Base-by-base conservation (phyloP, 208 protist species). In the Balamuthia mandrillaris region DNA sequence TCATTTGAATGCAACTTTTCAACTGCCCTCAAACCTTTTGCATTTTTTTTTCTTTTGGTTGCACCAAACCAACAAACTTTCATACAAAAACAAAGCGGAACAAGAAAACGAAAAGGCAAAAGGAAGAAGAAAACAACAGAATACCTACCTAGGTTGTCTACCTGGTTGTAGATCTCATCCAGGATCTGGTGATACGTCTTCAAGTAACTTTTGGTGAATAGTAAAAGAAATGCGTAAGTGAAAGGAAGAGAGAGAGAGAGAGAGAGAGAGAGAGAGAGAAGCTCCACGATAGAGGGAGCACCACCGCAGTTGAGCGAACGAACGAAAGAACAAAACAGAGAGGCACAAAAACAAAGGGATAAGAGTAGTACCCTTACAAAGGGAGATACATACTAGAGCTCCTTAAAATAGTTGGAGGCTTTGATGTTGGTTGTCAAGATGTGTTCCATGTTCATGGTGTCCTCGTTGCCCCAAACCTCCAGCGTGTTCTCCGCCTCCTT, bases 141-240 rank as follows among this genome's bases (percentile, higher is more conserved):
- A 41, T 81, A 89, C 85, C 27, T 70, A 89, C 87, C 83, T 75
- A 90, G 54, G 88, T 79, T 81, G 24, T 87, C 68, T 27, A 90
- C 88, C 16, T 75, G 54, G n/a, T 83, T 85, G 18, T 88, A 56
- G 44, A 90, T 90, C 54, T 87, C 85, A 44, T 84, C 70, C 3
- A 90, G 3, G 14, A 90, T 84, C 47, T 90, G 84, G 52, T 84
- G 70, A 39, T 87, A 89, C 24, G 81, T 79, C 49, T 84, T 82
- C 24, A 82, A 16, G 6, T 65, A 27, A 33, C 74, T 82, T 45
- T 4, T 33, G 2, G 4, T 41, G 39, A 82, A 29, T 4, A 82
- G 29, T 5, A 82, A n/a, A n/a, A 44, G 52, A 68, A n/a, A 9
- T 9, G 12, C 44, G 60, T 66, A 18, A 9, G 10, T 21, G 42